These are phyloP conservation scores for Asterophora lycoperdoides DNA, from an alignment of 768 basidiomycete genomes.

Conservation along the genomic window DNA sequence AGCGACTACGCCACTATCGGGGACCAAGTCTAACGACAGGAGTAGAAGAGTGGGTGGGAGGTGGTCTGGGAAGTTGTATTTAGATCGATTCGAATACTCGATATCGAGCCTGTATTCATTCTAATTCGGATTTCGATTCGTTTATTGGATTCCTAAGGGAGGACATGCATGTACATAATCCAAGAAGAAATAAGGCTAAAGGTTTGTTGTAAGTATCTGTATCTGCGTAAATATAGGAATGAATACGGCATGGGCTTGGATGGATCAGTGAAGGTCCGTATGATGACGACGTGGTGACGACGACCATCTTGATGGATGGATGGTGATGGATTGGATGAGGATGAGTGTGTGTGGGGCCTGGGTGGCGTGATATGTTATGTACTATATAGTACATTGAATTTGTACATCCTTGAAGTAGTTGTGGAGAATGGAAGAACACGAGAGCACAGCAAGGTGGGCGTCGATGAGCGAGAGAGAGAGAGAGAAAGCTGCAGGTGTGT, in stretches of 20 bases:
- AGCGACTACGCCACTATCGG: conserved; percentile 85
- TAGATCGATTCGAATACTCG: not conserved
- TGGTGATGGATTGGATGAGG: not conserved
- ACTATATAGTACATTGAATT: conserved; percentile 8
- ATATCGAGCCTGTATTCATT: not conserved
- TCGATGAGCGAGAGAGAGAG: not conserved
- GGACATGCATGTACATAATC: not conserved
- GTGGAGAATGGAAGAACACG: conserved; percentile 6
- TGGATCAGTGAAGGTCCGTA: not conserved
- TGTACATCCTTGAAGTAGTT: conserved; percentile 11
- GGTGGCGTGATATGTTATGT: not conserved
- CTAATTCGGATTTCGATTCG: not conserved
- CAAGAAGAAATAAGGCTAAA: not conserved
- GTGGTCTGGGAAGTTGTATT: not conserved
- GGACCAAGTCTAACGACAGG: conserved; percentile 45
- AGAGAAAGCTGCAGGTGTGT: not conserved
- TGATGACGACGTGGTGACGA: too few relatives aligned
- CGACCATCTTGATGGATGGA: too few relatives aligned
- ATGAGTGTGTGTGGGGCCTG: conserved; percentile 2
- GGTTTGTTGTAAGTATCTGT: not conserved
- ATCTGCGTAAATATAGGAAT: not conserved
- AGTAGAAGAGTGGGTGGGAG: not conserved
- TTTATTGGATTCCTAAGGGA: not conserved
- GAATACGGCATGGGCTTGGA: too few relatives aligned
- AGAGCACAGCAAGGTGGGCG: conserved; percentile 12